These are phyloP conservation scores for Fusarium sp. DNA, from an alignment of 2,329 filamentous ascomycete species.

Conservation along the genomic window DNA sequence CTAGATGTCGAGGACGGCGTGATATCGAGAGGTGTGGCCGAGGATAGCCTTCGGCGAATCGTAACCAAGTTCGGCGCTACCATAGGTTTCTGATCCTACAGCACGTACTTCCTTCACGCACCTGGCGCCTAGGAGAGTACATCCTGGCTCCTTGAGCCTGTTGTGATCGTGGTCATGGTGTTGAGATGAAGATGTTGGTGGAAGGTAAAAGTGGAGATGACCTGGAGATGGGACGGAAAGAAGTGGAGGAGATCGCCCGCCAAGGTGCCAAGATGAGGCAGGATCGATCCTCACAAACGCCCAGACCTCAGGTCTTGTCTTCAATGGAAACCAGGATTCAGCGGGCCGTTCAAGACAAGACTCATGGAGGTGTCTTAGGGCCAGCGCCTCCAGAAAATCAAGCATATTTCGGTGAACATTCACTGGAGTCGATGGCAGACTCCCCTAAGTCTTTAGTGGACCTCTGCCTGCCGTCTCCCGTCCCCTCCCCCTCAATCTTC, in stretches of 20 bases:
- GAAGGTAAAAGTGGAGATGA: slow-evolving; percentile 6
- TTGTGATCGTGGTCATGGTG: slow-evolving; percentile 5
- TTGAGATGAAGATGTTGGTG: slow-evolving; percentile 1
- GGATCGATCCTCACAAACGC: background rate
- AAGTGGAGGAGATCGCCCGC: slow-evolving; percentile 1
- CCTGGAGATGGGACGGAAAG: slow-evolving; percentile 10
- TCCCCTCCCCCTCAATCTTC: background rate
- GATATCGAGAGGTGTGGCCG: slow-evolving; percentile 14
- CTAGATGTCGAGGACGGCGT: slow-evolving; percentile 12
- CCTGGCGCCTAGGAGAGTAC: background rate
- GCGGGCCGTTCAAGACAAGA: slow-evolving; percentile 9
- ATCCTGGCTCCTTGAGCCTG: background rate
- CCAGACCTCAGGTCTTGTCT: background rate
- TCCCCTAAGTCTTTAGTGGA: background rate
- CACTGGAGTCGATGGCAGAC: background rate
- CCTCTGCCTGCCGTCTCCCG: background rate
- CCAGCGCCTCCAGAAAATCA: slow-evolving; percentile 1
- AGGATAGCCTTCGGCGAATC: background rate
- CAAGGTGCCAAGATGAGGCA: background rate
- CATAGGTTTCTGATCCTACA: background rate
- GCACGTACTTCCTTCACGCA: background rate
- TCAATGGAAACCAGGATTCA: slow-evolving; percentile 32
- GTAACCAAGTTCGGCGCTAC: background rate
- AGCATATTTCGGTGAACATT: background rate
- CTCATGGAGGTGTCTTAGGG: background rate